Percentiles rank a stretch among this genome's conserved stretches.
phyloP scores from a whole-genome alignment of 768 basidiomycete genomes.

The Cystobasidium tubakii region DNA sequence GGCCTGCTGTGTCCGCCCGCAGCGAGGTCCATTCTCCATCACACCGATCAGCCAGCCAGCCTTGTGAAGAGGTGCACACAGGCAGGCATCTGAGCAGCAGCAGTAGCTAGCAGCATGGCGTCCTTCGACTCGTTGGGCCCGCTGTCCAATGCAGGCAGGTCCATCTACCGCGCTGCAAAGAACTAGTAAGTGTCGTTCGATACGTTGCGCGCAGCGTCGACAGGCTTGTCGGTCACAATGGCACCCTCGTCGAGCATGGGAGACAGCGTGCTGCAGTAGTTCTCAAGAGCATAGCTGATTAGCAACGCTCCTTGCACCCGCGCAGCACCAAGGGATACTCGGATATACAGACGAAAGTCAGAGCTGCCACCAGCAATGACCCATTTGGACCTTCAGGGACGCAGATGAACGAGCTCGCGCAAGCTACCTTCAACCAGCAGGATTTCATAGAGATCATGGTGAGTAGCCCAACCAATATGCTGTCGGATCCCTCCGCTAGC shows the following conservation, averaged over 20 bases:
- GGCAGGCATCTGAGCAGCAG: too few relatives aligned
- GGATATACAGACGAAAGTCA: slow-evolving; percentile 89
- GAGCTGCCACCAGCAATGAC: slow-evolving; percentile 57
- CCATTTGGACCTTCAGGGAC: slow-evolving; percentile 96
- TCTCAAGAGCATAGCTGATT: not conserved
- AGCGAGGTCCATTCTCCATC: too few relatives aligned
- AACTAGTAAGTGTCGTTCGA: slow-evolving; percentile 36
- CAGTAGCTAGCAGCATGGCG: slow-evolving; percentile 1
- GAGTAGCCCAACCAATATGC: not conserved
- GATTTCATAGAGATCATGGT: slow-evolving; percentile 97
- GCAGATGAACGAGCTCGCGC: slow-evolving; percentile 98
- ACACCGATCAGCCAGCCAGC: too few relatives aligned
- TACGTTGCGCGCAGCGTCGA: not conserved
- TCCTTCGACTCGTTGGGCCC: slow-evolving; percentile 10
- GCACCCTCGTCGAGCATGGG: not conserved
- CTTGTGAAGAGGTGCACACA: not conserved
- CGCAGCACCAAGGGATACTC: slow-evolving; percentile 60
- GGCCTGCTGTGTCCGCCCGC: too few relatives aligned
- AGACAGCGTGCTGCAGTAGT: not conserved
- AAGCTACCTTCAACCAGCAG: slow-evolving; percentile 94
- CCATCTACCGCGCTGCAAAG: slow-evolving; percentile 43
- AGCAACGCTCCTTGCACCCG: not conserved
- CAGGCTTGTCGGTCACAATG: too few relatives aligned
- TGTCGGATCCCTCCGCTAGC: too few relatives aligned
- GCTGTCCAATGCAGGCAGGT: slow-evolving; percentile 42